Evolutionary conservation across 495 filamentous ascomycete species (phyloP).

Genomic region (Penicillium steckii): DNA sequence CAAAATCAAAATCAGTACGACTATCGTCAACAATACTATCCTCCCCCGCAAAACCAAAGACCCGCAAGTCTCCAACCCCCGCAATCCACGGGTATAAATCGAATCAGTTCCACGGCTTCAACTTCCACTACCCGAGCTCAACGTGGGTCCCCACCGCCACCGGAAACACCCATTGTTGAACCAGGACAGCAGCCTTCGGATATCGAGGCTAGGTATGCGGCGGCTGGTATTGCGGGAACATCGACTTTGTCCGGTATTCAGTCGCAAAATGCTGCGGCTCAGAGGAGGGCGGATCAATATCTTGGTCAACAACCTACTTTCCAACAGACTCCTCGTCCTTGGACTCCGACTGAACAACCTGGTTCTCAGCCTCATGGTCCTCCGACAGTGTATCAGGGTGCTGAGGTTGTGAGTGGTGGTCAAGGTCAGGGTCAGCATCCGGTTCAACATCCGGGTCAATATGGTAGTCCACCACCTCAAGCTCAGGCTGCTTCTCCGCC

Average conservation of each 20-base stretch:
- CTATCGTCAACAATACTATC: slow-evolving; percentile 68
- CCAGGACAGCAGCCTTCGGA: slow-evolving; percentile 68
- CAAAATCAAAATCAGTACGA: slow-evolving; percentile 32
- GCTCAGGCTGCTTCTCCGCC: slow-evolving; percentile 20
- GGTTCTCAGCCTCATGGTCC: slow-evolving; percentile 88
- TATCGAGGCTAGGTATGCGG: slow-evolving; percentile 88
- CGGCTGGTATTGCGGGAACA: slow-evolving; percentile 81
- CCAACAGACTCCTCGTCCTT: slow-evolving; percentile 62
- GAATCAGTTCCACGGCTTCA: slow-evolving; percentile 83
- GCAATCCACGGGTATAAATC: slow-evolving; percentile 58
- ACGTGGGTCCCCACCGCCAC: slow-evolving; percentile 90
- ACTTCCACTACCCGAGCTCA: slow-evolving; percentile 90
- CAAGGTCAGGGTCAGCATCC: slow-evolving; percentile 15
- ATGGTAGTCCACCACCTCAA: slow-evolving; percentile 19
- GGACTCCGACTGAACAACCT: slow-evolving; percentile 94
- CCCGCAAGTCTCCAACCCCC: slow-evolving; percentile 39
- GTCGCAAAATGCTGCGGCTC: slow-evolving; percentile 78
- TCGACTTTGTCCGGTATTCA: slow-evolving; percentile 77
- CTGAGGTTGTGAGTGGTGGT: slow-evolving; percentile 51
- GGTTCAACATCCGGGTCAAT: slow-evolving; percentile 31
- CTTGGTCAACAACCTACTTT: slow-evolving; percentile 47
- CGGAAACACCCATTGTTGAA: slow-evolving; percentile 86
- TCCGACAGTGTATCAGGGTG: slow-evolving; percentile 89
- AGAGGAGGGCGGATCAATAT: slow-evolving; percentile 75
- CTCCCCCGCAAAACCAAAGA: slow-evolving; percentile 49